Conservation (phyloP, 2,329 filamentous ascomycete genomes). For the Lasiodiplodia gonubiensis region DNA sequence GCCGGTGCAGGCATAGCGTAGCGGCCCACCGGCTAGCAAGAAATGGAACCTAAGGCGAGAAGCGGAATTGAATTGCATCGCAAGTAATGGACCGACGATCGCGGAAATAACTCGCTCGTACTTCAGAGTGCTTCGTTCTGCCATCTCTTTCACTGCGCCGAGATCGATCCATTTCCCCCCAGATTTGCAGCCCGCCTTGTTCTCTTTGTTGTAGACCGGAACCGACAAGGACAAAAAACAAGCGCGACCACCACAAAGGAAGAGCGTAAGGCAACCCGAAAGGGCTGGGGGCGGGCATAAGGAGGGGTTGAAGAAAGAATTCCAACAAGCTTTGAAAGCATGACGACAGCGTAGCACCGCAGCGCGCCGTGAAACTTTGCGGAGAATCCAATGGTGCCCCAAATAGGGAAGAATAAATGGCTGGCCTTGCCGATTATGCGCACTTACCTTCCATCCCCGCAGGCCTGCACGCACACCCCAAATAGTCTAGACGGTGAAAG, state of each 20-base stretch:
- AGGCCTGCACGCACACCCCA: not conserved
- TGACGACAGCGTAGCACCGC: not conserved
- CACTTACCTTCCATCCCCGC: not conserved
- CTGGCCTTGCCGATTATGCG: not conserved
- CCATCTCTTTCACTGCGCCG: not conserved
- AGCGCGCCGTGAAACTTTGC: not conserved
- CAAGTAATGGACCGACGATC: not conserved
- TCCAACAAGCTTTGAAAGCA: not conserved
- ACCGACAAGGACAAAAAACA: not conserved
- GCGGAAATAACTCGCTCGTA: conserved; percentile 5
- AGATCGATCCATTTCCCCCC: not conserved
- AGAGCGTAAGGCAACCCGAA: not conserved
- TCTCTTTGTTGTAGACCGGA: not conserved
- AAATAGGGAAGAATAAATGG: not conserved
- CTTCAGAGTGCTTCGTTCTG: not conserved
- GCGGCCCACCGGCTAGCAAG: not conserved
- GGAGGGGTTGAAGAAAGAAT: not conserved
- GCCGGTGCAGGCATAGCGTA: not conserved
- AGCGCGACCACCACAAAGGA: not conserved
- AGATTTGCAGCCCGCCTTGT: not conserved
- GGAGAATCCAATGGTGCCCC: not conserved
- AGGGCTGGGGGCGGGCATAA: not conserved
- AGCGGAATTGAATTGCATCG: not conserved
- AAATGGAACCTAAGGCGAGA: not conserved
- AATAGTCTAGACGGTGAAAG: not conserved